Conservation (phyloP, 352 stramenopile species). For the Pythium plurisporium region DNA sequence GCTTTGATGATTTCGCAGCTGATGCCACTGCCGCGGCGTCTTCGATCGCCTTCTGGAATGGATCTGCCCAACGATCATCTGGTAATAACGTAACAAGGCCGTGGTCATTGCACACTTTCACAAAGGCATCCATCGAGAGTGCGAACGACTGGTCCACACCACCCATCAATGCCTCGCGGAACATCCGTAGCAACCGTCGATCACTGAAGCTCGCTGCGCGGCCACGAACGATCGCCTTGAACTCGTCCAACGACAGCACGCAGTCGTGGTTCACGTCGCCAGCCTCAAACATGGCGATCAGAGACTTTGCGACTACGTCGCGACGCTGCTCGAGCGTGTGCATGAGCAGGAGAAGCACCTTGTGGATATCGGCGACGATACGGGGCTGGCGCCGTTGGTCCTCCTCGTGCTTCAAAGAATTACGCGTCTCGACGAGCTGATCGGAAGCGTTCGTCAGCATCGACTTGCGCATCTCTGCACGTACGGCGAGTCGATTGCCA, state of each 20-base stretch:
- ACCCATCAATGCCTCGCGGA: conserved; percentile 64
- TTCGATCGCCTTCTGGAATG: conserved; percentile 21
- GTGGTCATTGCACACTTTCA: conserved; percentile 67
- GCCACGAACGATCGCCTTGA: conserved; percentile 54
- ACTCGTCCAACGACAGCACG: conserved; percentile 66
- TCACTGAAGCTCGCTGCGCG: conserved; percentile 61
- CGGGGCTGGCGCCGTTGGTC: conserved; percentile 19
- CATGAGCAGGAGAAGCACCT: conserved; percentile 51
- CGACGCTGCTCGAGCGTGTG: conserved; percentile 53
- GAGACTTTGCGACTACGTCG: conserved; percentile 45
- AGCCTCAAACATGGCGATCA: conserved; percentile 50
- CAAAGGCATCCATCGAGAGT: conserved; percentile 66
- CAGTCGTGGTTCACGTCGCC: conserved; percentile 70
- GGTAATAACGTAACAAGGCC: conserved; percentile 62
- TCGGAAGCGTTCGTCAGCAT: conserved; percentile 37
- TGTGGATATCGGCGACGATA: conserved; percentile 59
- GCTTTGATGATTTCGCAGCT: neutral
- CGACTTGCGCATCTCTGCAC: conserved; percentile 61
- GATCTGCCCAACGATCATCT: conserved; percentile 51
- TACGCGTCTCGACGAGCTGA: conserved; percentile 5
- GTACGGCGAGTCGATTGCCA: conserved; percentile 62
- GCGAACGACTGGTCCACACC: conserved; percentile 62
- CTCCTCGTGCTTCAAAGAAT: conserved; percentile 1
- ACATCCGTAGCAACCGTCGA: conserved; percentile 68
- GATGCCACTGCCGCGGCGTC: neutral